Percentiles rank a stretch among this genome's conserved stretches.
phyloP scores from a whole-genome alignment of 2,329 filamentous ascomycete genomes.

The Chrysoporthe austroafricana region DNA sequence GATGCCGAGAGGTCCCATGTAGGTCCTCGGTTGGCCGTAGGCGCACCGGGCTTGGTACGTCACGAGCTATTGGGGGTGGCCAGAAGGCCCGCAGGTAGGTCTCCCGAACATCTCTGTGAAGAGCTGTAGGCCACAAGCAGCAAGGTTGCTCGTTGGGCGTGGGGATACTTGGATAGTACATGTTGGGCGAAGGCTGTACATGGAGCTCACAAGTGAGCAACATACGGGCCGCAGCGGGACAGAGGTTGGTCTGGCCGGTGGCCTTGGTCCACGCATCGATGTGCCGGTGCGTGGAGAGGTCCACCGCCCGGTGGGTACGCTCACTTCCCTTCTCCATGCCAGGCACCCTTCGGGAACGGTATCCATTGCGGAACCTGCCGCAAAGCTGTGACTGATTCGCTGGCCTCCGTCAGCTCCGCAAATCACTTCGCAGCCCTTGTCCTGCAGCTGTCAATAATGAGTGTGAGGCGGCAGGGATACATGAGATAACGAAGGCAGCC shows the following conservation, averaged over 20 bases:
- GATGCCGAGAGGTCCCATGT: constrained; percentile 16
- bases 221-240: constrained; percentile 26
- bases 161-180: constrained; percentile 26
- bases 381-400: constrained; percentile 12
- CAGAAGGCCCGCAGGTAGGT: constrained; percentile 21
- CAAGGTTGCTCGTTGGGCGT: constrained; percentile 15
- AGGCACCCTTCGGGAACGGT: constrained; percentile 8
- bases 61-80: constrained; percentile 18
- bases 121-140: constrained; percentile 13
- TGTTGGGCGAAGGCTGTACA: constrained; percentile 26
- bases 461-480: constrained; percentile 12
- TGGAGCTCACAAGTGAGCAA: constrained; percentile 18
- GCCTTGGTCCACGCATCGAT: constrained; percentile 24
- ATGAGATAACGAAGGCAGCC: constrained; percentile 6
- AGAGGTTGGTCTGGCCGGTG: constrained; percentile 19
- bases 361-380: constrained; percentile 12
- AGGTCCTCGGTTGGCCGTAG: constrained; percentile 23
- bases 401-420: constrained; percentile 21
- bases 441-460: constrained; percentile 14
- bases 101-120: constrained; percentile 13
- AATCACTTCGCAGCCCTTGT: constrained; percentile 2
- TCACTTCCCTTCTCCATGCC: constrained; percentile 19
- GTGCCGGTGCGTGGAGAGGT: constrained; percentile 25
- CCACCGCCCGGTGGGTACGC: constrained; percentile 22
- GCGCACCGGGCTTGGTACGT: constrained; percentile 28